Evolutionary conservation across 179 eudicot genomes (phyloP).

Genomic region (Drosera spatulata): DNA sequence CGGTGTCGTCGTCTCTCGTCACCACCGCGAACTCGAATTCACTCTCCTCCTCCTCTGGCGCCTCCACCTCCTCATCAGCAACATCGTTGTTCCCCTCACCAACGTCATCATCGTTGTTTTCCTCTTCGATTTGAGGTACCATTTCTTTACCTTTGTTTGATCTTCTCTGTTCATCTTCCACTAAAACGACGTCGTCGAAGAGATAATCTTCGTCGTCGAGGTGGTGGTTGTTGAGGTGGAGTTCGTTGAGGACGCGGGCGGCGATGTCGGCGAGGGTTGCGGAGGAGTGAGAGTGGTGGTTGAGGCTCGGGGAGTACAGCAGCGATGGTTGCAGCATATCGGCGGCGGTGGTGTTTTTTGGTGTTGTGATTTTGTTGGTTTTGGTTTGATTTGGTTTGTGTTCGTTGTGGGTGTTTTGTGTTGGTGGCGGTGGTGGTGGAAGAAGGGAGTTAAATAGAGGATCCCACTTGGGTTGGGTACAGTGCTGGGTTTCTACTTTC

Average conservation of each 20-base stretch:
- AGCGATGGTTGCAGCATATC: too few relatives aligned
- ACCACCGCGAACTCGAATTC: constrained; percentile 56
- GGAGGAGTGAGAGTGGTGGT: constrained; percentile 15
- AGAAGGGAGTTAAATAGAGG: too few relatives aligned
- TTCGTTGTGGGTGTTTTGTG: too few relatives aligned
- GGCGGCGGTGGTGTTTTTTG: too few relatives aligned
- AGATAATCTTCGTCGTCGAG: background rate
- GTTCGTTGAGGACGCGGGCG: constrained; percentile 42
- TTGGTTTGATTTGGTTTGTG: too few relatives aligned
- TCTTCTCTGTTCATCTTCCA: background rate
- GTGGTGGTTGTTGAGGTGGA: constrained; percentile 6
- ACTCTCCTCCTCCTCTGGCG: constrained; percentile 16
- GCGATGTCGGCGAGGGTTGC: constrained; percentile 43
- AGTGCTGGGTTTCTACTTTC: too few relatives aligned
- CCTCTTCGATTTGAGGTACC: background rate
- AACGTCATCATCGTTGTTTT: background rate
- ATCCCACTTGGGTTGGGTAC: too few relatives aligned
- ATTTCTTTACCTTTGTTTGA: too few relatives aligned
- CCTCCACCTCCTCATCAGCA: too few relatives aligned
- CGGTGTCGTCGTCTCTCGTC: constrained; percentile 9
- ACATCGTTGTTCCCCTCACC: constrained; percentile 4
- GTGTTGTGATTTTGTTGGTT: too few relatives aligned
- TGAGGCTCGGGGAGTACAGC: too few relatives aligned
- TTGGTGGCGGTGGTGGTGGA: too few relatives aligned
- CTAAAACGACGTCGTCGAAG: constrained; percentile 1